Percentiles rank a stretch among this genome's conserved stretches.
Conservation (phyloP, 257 asterid genomes). For the Catharanthus roseus region DNA sequence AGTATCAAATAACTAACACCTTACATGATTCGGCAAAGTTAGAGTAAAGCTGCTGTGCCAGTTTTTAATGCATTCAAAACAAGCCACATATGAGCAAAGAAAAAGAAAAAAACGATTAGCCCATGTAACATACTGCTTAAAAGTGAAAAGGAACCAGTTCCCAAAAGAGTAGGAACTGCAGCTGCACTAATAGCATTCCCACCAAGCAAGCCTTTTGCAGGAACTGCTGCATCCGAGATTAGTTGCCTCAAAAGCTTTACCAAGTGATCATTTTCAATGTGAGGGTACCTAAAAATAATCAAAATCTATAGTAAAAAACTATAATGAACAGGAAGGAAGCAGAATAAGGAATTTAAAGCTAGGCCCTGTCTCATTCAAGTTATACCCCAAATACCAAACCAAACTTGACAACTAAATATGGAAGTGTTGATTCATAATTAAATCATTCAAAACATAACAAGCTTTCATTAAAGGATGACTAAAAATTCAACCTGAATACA, state of each 20-base stretch:
- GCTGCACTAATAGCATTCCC: slow-evolving; percentile 64
- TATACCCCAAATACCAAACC: not conserved
- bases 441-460: not conserved
- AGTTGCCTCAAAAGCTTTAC: slow-evolving; percentile 86
- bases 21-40: not conserved
- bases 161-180: slow-evolving; percentile 83
- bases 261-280: slow-evolving; percentile 84
- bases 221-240: slow-evolving; percentile 54
- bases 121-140: slow-evolving; percentile 46
- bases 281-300: slow-evolving; percentile 56
- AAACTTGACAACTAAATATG: not conserved
- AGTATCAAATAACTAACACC: not conserved
- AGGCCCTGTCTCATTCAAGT: not conserved
- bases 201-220: slow-evolving; percentile 41
- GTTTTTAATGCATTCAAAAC: not conserved
- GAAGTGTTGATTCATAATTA: not conserved
- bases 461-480: not conserved
- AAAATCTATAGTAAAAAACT: slow-evolving; percentile 15
- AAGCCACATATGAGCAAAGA: not conserved
- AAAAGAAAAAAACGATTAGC: slow-evolving; percentile 11
- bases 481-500: not conserved
- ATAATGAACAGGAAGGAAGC: slow-evolving; percentile 10
- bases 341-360: not conserved
- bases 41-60: not conserved
- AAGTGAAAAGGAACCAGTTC: slow-evolving; percentile 86